Percentiles rank a stretch among this genome's conserved stretches.
These are phyloP conservation scores for Penicillium sp. DNA, from an alignment of 2,329 filamentous ascomycete species.

Conservation along the genomic window DNA sequence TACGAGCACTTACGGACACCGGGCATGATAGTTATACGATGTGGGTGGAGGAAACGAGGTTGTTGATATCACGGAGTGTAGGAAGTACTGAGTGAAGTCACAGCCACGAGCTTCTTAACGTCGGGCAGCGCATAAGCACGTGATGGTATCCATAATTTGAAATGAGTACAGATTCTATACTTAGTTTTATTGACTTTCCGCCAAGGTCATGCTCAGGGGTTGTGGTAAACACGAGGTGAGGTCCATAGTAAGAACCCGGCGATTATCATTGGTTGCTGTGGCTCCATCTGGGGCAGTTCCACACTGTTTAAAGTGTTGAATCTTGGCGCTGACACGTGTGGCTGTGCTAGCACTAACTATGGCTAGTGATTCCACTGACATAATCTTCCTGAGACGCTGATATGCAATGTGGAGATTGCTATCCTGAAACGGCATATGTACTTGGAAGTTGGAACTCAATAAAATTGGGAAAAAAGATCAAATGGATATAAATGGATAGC, in stretches of 20 bases:
- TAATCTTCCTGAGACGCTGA: not conserved
- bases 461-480: not conserved
- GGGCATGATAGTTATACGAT: constrained; percentile 24
- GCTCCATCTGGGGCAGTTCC: constrained; percentile 4
- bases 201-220: not conserved
- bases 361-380: no score
- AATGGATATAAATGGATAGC: not conserved
- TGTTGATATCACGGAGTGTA: not conserved
- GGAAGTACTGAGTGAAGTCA: not conserved
- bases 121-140: not conserved
- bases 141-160: not conserved
- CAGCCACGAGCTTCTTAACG: not conserved
- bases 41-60: not conserved
- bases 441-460: not conserved
- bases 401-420: not conserved
- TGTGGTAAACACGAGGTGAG: not conserved
- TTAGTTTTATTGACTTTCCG: not conserved
- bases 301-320: not conserved
- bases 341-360: no score
- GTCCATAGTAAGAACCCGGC: not conserved
- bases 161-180: not conserved
- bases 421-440: not conserved
- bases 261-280: not conserved
- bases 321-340: constrained; percentile 11
- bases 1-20: constrained; percentile 30